Evolutionary conservation across 768 basidiomycete species (phyloP).

Genomic region (Strobilomyces echinocephalus): DNA sequence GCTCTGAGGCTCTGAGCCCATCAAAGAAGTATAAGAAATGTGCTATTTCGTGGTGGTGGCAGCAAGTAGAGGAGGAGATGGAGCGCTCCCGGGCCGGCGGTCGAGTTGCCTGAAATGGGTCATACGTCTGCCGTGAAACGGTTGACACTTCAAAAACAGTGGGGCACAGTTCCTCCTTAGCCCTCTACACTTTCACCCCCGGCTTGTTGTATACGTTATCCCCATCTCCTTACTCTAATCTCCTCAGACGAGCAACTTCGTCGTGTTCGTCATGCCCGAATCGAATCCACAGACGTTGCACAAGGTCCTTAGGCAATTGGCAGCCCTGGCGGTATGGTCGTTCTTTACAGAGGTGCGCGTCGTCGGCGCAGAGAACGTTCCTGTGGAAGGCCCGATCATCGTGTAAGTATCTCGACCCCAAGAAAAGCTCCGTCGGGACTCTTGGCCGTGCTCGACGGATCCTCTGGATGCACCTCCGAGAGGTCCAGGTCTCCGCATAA

Average conservation of each 20-base stretch:
- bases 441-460: conserved; percentile 2
- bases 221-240: conserved; percentile 4
- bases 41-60: not conserved
- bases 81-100: too few relatives aligned
- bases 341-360: conserved; percentile 90
- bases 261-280: conserved; percentile 21
- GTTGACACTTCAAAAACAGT: not conserved
- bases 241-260: conserved; percentile 1
- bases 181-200: not conserved
- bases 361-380: conserved; percentile 85
- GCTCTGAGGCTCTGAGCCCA: too few relatives aligned
- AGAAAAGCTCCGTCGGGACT: not conserved
- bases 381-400: conserved; percentile 83
- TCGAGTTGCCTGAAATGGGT: conserved; percentile 5
- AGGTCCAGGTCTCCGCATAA: not conserved
- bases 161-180: not conserved
- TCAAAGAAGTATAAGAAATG: not conserved
- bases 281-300: conserved; percentile 49
- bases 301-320: conserved; percentile 63
- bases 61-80: too few relatives aligned
- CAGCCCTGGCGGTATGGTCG: conserved; percentile 69
- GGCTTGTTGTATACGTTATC: conserved; percentile 9
- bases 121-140: not conserved
- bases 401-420: conserved; percentile 53
- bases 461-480: not conserved